Evolutionary conservation across 441 rosid species (phyloP).

Genomic region (Syzygium malaccense): DNA sequence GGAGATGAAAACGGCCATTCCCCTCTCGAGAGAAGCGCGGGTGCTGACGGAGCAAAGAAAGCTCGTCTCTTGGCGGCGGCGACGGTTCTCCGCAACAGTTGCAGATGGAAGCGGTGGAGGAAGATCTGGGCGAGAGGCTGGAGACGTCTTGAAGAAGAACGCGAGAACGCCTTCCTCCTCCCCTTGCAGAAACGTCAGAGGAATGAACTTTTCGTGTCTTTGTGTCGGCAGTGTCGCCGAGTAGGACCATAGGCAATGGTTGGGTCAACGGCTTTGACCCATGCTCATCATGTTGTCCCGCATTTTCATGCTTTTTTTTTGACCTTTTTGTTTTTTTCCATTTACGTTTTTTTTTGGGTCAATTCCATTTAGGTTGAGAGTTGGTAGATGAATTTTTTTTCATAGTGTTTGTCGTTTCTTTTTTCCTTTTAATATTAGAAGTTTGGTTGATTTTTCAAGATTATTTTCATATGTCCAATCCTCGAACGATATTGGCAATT

Average conservation of each 20-base stretch:
- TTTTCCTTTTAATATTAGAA: background rate
- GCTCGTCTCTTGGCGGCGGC: background rate
- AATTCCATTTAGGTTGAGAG: background rate
- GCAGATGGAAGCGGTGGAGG: background rate
- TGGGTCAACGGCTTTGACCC: background rate
- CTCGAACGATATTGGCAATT: background rate
- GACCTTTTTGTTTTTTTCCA: fast-evolving
- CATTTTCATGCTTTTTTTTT: background rate
- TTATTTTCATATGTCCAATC: background rate
- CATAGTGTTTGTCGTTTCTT: background rate
- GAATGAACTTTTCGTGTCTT: background rate
- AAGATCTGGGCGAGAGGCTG: background rate
- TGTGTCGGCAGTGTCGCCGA: background rate
- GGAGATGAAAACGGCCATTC: slow-evolving; percentile 36
- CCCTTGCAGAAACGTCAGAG: background rate
- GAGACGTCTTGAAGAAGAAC: background rate
- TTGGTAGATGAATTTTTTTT: background rate
- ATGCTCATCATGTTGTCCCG: background rate
- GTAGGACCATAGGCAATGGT: background rate
- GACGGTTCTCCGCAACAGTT: background rate
- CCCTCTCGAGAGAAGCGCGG: background rate
- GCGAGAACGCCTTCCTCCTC: background rate
- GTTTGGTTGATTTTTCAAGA: background rate
- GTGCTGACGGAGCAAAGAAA: background rate
- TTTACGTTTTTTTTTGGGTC: background rate